Evolutionary conservation across 192 early-diverging fungal species (phyloP), one percentile per base, ranked within the genome.

Genomic region (Funneliformis geosporum): DNA sequence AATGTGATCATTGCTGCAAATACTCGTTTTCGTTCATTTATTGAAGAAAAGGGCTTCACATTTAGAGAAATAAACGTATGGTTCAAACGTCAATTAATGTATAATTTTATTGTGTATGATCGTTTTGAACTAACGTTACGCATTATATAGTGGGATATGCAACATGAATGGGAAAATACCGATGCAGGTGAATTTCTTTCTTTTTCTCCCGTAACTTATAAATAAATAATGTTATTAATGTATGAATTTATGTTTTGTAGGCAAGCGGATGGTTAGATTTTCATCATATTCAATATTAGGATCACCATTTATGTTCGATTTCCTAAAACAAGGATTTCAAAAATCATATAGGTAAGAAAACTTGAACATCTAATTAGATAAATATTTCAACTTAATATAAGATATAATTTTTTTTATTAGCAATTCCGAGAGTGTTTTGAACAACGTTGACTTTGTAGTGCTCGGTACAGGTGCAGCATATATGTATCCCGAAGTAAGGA

Each of bases 1-100:
- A 72, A 72, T 16, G 70, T 72, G 10, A 72, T 72, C 11, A 72
- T 72, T 47, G 70, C 70, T 11, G 44, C 70, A 2, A 72, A 44
- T 25, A 5, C n/a, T 12, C 21, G 40, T 27, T 72, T 47, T 72
- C 28, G 23, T 6, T 46, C 23, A 25, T 47, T 72, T 23, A 47
- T 72, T 8, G 43, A 47, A 72, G 40, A 14, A 5, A 72, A 27
- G 11, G 39, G 44, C 46, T 72, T 72, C 10, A 12, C 43, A 72
- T 72, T 72, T 42, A 44, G 70, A n/a, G 44, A 44, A 47, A 50
- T 72, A 2, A 47, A 2, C 11, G 70, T 72, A 46, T 40, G 67
- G 33, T n/a, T 68, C 18, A 69, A 55, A 55, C n/a, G n/a, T n/a
- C n/a, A 27, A 46, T 47, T 69, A 69, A 42, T 39, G 27, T 18